phyloP scores from a whole-genome alignment of 495 filamentous ascomycete species.

The Thermothielavioides terrestris region DNA sequence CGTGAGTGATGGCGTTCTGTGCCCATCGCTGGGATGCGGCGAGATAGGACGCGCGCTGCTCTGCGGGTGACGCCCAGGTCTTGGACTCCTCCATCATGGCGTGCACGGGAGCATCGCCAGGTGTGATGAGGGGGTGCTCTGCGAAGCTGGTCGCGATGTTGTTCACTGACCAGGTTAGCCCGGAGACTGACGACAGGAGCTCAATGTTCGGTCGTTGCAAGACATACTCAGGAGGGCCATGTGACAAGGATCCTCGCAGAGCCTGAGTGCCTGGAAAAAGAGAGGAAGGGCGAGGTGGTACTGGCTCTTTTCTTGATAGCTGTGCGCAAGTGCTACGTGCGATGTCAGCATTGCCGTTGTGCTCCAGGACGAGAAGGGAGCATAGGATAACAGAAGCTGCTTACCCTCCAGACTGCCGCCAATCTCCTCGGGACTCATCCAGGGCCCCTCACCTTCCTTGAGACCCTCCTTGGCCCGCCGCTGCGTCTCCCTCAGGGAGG shows the following conservation, averaged over 20 bases:
- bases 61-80: constrained; percentile 21
- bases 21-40: constrained; percentile 64
- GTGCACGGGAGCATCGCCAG: constrained; percentile 30
- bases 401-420: constrained; percentile 62
- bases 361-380: neutral
- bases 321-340: constrained; percentile 54
- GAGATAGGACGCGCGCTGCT: constrained; percentile 46
- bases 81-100: constrained; percentile 20
- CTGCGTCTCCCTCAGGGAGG: constrained; percentile 61
- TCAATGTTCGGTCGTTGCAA: neutral
- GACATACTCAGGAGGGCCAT: constrained; percentile 62
- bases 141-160: constrained; percentile 60
- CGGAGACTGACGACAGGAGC: too few relatives aligned
- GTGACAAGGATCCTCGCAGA: constrained; percentile 58
- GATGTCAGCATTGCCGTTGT: constrained; percentile 11
- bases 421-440: constrained; percentile 64
- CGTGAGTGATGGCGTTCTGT: constrained; percentile 57
- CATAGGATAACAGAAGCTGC: constrained; percentile 9
- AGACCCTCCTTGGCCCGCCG: constrained; percentile 55
- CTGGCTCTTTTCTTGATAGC: constrained; percentile 59
- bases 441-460: constrained; percentile 56
- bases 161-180: constrained; percentile 45
- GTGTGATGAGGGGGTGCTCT: constrained; percentile 45
- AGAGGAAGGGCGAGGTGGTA: constrained; percentile 79
- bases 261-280: constrained; percentile 69